Evolutionary conservation across 768 basidiomycete species (phyloP).

Genomic region (Lyophyllum shimeji): DNA sequence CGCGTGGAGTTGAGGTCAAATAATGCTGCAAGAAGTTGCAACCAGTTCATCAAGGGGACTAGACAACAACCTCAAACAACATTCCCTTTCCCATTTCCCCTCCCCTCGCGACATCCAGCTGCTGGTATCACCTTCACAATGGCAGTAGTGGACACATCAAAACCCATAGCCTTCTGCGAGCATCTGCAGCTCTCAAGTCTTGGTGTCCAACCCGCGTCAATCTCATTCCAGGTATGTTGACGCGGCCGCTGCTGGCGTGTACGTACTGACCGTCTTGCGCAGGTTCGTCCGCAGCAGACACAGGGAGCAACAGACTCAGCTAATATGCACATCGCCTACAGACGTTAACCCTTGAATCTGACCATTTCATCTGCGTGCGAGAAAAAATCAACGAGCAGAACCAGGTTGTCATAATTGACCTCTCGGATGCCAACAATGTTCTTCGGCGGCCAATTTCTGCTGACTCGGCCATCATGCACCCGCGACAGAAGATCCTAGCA

Average conservation of each 20-base stretch:
- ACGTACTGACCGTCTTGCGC: slow-evolving; percentile 27
- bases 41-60: background rate
- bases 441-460: slow-evolving; percentile 93
- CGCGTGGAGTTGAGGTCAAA: too few relatives aligned
- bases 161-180: slow-evolving; percentile 88
- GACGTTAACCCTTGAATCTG: slow-evolving; percentile 95
- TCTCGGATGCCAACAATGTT: slow-evolving; percentile 96
- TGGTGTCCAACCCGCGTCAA: slow-evolving; percentile 94
- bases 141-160: slow-evolving; percentile 52
- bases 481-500: slow-evolving; percentile 93
- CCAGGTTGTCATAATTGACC: slow-evolving; percentile 99
- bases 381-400: slow-evolving; percentile 95
- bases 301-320: background rate
- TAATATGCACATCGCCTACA: slow-evolving; percentile 25
- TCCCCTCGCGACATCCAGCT: slow-evolving; percentile 7
- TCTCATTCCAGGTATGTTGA: slow-evolving; percentile 87
- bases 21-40: background rate
- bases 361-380: slow-evolving; percentile 97
- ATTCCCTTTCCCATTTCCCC: slow-evolving; percentile 2
- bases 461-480: slow-evolving; percentile 99
- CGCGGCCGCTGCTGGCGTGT: slow-evolving; percentile 34
- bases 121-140: slow-evolving; percentile 29
- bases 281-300: slow-evolving; percentile 29
- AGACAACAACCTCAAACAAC: slow-evolving; percentile 16
- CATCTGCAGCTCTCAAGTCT: slow-evolving; percentile 93